Evolutionary conservation across 2,329 filamentous ascomycete species (phyloP), one percentile per base, ranked within the genome.

Genomic region (Fusarium cyanostomum): DNA sequence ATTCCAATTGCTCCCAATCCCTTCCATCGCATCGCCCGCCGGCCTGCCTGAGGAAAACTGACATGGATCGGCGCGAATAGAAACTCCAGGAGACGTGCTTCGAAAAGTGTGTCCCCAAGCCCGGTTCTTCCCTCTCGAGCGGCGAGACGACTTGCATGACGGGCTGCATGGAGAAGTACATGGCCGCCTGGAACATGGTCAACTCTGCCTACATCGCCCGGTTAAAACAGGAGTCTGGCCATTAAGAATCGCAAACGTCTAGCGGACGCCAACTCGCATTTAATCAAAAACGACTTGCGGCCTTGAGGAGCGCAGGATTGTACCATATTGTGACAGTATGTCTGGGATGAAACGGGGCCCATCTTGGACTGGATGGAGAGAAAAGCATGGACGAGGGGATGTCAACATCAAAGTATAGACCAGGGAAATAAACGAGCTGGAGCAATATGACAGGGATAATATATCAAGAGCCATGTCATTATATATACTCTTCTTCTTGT

Each of bases 1-100:
- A 27, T 50, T 45, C 30, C 59, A 51, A 60, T 60, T 42, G 34
- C 41, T 49, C 30, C 26, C 41, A 28, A 33, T n/a, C 30, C n/a
- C n/a, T n/a, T n/a, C n/a, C n/a, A n/a, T n/a, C n/a, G n/a, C n/a
- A n/a, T n/a, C n/a, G n/a, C n/a, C n/a, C n/a, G n/a, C n/a, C n/a
- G n/a, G n/a, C n/a, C n/a, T n/a, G n/a, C n/a, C n/a, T n/a, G n/a
- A 37, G 13, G 21, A n/a, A 44, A 26, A 49, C 62, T 64, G 55
- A 68, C 41, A 42, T 34, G 37, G 8, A 16, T 26, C 27, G 30
- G 38, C 21, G 30, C 33, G 11, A 52, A n/a, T 58, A 92, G 89
- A 92, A 91, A 86, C 84, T 94, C 77, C 92, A 93, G 78, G 85
- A 91, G 71, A 88, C 89, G 78, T 94, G 91, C 81, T 94, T 92